Conservation (phyloP, 1,284 basidiomycete species). For the Ganoderma resinaceum region DNA sequence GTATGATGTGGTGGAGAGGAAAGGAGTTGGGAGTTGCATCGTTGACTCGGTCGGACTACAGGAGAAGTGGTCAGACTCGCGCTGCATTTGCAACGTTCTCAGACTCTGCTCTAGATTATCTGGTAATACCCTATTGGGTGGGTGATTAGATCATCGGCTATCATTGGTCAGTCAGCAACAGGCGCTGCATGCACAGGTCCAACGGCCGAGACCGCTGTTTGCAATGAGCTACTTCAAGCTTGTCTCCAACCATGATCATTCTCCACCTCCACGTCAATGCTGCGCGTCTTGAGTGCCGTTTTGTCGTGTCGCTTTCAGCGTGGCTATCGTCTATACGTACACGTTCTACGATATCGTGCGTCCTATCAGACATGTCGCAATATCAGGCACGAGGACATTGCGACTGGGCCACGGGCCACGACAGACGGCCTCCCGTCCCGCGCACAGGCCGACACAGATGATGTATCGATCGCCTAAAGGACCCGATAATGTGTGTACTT, state of each 20-base stretch:
- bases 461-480: conserved; percentile 4
- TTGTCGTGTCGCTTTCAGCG: neutral
- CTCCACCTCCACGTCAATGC: conserved; percentile 4
- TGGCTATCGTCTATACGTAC: neutral
- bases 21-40: conserved; percentile 14
- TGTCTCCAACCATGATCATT: neutral
- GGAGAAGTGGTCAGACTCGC: neutral
- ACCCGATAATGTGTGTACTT: conserved; percentile 5
- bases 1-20: conserved; percentile 21
- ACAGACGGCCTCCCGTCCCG: conserved; percentile 1
- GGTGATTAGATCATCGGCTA: neutral
- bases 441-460: neutral
- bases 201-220: too few relatives aligned
- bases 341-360: conserved; percentile 2
- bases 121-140: conserved; percentile 27
- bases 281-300: neutral
- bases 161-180: neutral
- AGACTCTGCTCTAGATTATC: conserved; percentile 23
- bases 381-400: neutral
- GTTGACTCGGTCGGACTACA: conserved; percentile 17
- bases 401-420: neutral
- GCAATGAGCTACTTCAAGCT: too few relatives aligned
- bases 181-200: neutral
- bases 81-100: conserved; percentile 1
- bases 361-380: conserved; percentile 2